Conservation (phyloP, 352 stramenopile genomes). For the Globisporangium abappressorium region DNA sequence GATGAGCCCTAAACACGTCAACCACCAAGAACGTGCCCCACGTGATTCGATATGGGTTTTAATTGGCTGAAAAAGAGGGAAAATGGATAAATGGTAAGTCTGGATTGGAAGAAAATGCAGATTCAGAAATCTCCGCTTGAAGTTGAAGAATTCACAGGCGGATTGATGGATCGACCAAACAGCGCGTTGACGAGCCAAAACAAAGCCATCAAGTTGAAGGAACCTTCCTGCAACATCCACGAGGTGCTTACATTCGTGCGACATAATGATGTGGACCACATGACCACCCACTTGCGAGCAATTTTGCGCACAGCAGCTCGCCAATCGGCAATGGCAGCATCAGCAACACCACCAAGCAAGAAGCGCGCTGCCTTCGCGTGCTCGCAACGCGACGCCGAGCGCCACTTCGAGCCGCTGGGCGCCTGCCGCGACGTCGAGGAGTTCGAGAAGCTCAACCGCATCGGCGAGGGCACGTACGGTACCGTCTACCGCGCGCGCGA, state of each 20-base stretch:
- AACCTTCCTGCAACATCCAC: neutral
- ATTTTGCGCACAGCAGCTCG: neutral
- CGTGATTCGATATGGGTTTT: neutral
- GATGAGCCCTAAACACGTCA: neutral
- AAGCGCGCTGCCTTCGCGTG: slow-evolving; percentile 6
- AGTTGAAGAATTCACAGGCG: no score
- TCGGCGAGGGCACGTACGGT: slow-evolving; percentile 83
- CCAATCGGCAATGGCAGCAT: neutral
- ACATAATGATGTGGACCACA: neutral
- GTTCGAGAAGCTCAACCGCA: slow-evolving; percentile 78
- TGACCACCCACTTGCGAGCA: neutral
- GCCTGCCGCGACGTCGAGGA: slow-evolving; percentile 54
- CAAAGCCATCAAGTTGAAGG: neutral
- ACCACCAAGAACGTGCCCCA: neutral
- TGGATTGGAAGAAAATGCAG: no score
- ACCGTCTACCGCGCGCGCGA: slow-evolving; percentile 89
- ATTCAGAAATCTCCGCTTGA: no score
- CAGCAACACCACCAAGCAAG: neutral
- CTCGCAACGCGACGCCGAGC: slow-evolving; percentile 19
- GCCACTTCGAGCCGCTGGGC: slow-evolving; percentile 46
- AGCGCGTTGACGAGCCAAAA: neutral
- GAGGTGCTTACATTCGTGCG: neutral
- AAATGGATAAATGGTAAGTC: no score
- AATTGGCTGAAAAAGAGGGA: no score
- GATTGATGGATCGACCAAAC: no score